Evolutionary conservation across 2,329 filamentous ascomycete species (phyloP).

Genomic region (Sporothrix brasiliensis): DNA sequence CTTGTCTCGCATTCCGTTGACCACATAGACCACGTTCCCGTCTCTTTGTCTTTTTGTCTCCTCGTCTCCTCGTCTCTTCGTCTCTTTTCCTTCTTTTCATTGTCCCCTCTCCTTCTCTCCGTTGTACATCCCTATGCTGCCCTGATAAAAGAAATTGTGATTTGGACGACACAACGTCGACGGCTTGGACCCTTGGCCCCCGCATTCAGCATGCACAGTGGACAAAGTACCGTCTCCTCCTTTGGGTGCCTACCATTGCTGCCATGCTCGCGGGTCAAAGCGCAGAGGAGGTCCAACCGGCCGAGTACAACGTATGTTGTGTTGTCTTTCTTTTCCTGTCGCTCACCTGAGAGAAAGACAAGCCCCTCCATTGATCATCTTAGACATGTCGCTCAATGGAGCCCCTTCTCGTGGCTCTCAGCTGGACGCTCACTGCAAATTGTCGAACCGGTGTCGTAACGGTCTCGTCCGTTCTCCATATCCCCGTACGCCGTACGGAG

Average conservation of each 20-base stretch:
- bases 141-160: not conserved
- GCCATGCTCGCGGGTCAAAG: constrained; percentile 26
- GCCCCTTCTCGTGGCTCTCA: not conserved
- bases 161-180: no score
- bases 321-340: not conserved
- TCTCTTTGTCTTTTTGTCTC: not conserved
- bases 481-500: not conserved
- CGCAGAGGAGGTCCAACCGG: not conserved
- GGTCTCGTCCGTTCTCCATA: not conserved
- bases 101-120: not conserved
- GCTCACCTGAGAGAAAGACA: not conserved
- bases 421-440: not conserved
- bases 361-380: not conserved
- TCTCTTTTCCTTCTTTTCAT: not conserved
- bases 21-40: not conserved
- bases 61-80: not conserved
- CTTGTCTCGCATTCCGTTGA: not conserved
- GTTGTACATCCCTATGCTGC: not conserved
- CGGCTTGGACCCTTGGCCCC: not conserved
- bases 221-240: not conserved
- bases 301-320: not conserved
- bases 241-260: constrained; percentile 1
- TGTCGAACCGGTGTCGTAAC: no score
- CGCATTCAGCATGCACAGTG: not conserved
- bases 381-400: not conserved